Percentiles rank a stretch among this genome's conserved stretches.
Evolutionary conservation across 495 filamentous ascomycete species (phyloP).

Genomic region (Penicillium steckii): DNA sequence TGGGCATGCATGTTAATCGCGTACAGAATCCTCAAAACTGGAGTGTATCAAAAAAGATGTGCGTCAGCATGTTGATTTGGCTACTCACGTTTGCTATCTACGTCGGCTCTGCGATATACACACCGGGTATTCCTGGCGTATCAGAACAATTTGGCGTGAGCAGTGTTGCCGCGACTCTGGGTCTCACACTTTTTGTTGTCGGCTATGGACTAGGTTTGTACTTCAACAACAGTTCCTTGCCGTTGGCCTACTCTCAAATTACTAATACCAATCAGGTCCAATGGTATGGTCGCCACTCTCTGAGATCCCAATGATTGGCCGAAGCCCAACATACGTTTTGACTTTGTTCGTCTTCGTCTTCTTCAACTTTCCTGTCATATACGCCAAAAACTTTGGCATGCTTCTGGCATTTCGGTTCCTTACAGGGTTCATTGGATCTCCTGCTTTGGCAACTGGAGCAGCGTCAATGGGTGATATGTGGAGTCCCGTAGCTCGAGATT

Average conservation of each 20-base stretch:
- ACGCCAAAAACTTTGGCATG: conserved; percentile 50
- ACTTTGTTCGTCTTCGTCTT: conserved; percentile 52
- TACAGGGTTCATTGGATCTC: conserved; percentile 52
- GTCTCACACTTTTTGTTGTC: conserved; percentile 50
- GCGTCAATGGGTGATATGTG: conserved; percentile 37
- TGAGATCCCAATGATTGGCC: conserved; percentile 50
- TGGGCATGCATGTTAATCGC: not conserved
- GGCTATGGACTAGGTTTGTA: conserved; percentile 35
- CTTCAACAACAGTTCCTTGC: not conserved
- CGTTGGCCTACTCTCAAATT: not conserved
- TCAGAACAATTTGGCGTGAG: conserved; percentile 44
- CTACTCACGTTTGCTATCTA: conserved; percentile 35
- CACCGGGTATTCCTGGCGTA: conserved; percentile 25
- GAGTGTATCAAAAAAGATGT: conserved; percentile 24
- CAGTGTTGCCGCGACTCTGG: conserved; percentile 45
- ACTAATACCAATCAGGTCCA: conserved; percentile 16
- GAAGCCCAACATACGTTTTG: conserved; percentile 47
- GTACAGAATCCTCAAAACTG: conserved; percentile 52
- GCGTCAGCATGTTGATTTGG: conserved; percentile 22
- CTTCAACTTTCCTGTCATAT: conserved; percentile 45
- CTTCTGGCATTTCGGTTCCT: conserved; percentile 55
- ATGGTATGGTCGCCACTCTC: conserved; percentile 51
- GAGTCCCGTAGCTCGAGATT: conserved; percentile 23
- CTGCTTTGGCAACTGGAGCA: conserved; percentile 44
- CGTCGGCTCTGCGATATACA: conserved; percentile 31